phyloP scores from a whole-genome alignment of 2,329 filamentous ascomycete species.

The Paramyrothecium sp. region DNA sequence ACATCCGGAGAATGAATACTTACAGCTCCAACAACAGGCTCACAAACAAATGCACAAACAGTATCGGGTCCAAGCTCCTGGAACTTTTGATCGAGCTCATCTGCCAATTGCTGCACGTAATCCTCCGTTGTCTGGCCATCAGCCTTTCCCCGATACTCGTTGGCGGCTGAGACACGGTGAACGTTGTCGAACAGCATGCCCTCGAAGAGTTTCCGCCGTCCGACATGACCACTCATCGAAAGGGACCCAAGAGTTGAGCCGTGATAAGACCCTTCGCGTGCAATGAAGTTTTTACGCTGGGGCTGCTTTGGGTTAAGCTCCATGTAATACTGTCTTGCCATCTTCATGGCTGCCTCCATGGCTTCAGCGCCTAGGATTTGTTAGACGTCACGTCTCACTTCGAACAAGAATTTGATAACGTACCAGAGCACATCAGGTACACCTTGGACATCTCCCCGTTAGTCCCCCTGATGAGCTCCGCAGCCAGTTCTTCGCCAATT shows the following conservation, averaged over 20 bases:
- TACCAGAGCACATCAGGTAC: constrained; percentile 33
- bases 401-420: constrained; percentile 3
- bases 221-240: constrained; percentile 43
- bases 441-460: constrained; percentile 29
- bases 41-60: constrained; percentile 70
- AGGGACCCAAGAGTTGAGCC: constrained; percentile 69
- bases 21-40: constrained; percentile 70
- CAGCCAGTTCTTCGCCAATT: constrained; percentile 15
- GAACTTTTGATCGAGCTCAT: constrained; percentile 67
- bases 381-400: background rate
- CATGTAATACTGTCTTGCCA: constrained; percentile 43
- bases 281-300: constrained; percentile 63
- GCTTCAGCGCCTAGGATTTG: constrained; percentile 41
- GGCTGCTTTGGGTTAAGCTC: constrained; percentile 46
- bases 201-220: constrained; percentile 21
- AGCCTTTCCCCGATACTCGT: constrained; percentile 19
- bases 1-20: background rate
- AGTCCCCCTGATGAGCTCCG: constrained; percentile 26
- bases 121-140: constrained; percentile 28
- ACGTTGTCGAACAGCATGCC: constrained; percentile 19
- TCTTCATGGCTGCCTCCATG: constrained; percentile 43
- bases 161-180: constrained; percentile 24
- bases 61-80: constrained; percentile 59
- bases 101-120: constrained; percentile 27
- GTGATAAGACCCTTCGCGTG: constrained; percentile 67